Evolutionary conservation across 352 stramenopile genomes (phyloP).

Genomic region (Globisporangium orthogonon): DNA sequence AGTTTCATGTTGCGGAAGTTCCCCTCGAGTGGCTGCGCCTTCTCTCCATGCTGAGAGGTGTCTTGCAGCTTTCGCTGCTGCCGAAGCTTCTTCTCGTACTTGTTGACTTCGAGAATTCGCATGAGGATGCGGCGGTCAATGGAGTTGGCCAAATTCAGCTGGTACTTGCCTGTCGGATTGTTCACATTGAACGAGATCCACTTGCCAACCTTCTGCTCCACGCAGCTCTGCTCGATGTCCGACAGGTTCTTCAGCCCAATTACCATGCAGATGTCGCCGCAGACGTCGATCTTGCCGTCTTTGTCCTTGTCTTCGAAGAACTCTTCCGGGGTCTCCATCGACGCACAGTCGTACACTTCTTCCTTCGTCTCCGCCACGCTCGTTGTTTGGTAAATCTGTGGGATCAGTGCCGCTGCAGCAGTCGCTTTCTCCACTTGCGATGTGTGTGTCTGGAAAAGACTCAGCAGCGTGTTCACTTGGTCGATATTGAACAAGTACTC

Average conservation of each 20-base stretch:
- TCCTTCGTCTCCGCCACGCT: constrained; percentile 13
- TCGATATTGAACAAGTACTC: constrained; percentile 54
- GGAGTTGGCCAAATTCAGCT: constrained; percentile 61
- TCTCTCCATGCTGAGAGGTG: constrained; percentile 46
- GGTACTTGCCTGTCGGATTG: constrained; percentile 63
- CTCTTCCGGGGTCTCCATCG: constrained; percentile 43
- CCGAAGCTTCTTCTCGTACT: constrained; percentile 40
- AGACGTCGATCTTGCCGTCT: constrained; percentile 78
- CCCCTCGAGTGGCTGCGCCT: constrained; percentile 27
- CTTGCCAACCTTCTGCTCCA: constrained; percentile 67
- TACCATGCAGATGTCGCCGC: constrained; percentile 70
- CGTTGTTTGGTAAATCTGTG: constrained; percentile 37
- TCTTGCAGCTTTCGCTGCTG: constrained; percentile 54
- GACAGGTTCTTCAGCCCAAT: constrained; percentile 60
- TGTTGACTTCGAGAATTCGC: constrained; percentile 62
- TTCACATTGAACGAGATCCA: constrained; percentile 73
- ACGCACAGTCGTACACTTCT: constrained; percentile 50
- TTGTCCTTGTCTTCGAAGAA: constrained; percentile 81
- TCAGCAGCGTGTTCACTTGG: constrained; percentile 46
- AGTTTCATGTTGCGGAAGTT: constrained; percentile 59
- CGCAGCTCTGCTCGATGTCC: constrained; percentile 59
- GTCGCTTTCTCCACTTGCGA: constrained; percentile 67
- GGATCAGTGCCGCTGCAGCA: constrained; percentile 52
- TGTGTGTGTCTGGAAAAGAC: constrained; percentile 55
- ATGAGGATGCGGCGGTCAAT: constrained; percentile 73